Conservation (phyloP, 345 rosid genomes). For the Iberis pinnata region DNA sequence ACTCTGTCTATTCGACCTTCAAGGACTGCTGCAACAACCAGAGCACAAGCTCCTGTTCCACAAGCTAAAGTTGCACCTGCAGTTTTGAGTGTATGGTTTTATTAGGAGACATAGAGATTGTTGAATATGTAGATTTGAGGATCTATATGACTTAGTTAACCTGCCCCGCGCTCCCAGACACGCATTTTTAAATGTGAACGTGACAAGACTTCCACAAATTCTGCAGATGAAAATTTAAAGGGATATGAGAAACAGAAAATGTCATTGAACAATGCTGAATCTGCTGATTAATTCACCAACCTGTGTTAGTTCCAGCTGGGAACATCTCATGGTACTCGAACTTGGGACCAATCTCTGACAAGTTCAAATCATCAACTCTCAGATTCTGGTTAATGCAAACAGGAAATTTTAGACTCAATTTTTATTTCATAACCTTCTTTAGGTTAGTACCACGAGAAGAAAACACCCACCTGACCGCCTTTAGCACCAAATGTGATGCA, state of each 20-base stretch:
- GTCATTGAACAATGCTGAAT: not conserved
- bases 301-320: slow-evolving; percentile 92
- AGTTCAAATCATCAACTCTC: slow-evolving; percentile 71
- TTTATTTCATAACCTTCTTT: not conserved
- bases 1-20: slow-evolving; percentile 79
- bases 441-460: not conserved
- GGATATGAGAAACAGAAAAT: not conserved
- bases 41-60: slow-evolving; percentile 98
- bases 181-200: slow-evolving; percentile 86
- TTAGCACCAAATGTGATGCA: slow-evolving; percentile 70
- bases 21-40: slow-evolving; percentile 96
- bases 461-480: slow-evolving; percentile 49
- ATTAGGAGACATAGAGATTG: slow-evolving; percentile 3
- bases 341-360: slow-evolving; percentile 79
- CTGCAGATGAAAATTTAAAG: slow-evolving; percentile 50
- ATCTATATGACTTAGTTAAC: slow-evolving; percentile 22
- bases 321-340: slow-evolving; percentile 84
- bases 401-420: not conserved
- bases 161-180: slow-evolving; percentile 99
- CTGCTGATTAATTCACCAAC: slow-evolving; percentile 36
- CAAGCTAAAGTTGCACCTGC: slow-evolving; percentile 96
- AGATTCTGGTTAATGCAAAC: slow-evolving; percentile 42
- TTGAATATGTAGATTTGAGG: not conserved
- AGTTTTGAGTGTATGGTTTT: slow-evolving; percentile 9
- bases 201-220: slow-evolving; percentile 83